phyloP scores from a whole-genome alignment of 2,329 filamentous ascomycete species.

The Herpotrichia juniperi region DNA sequence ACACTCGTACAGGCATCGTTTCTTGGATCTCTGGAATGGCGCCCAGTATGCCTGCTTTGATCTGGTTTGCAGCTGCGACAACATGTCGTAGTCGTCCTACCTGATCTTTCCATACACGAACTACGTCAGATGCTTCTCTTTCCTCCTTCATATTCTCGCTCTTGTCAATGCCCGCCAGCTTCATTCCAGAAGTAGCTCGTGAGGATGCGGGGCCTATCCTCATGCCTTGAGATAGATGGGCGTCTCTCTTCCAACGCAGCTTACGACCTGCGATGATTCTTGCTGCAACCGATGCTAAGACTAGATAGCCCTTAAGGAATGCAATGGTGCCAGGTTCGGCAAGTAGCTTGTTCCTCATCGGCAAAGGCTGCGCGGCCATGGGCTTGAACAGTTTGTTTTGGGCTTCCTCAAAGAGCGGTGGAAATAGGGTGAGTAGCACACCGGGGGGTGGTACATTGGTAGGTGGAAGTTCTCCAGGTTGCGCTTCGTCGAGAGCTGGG shows the following conservation, averaged over 20 bases:
- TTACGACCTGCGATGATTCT: constrained; percentile 84
- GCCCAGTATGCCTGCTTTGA: constrained; percentile 44
- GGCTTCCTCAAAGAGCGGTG: constrained; percentile 70
- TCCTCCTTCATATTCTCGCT: constrained; percentile 83
- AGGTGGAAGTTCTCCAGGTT: constrained; percentile 61
- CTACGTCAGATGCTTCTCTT: constrained; percentile 79
- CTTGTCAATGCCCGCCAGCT: constrained; percentile 84
- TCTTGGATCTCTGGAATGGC: constrained; percentile 74
- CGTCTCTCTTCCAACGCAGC: constrained; percentile 89
- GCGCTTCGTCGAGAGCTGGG: constrained; percentile 23
- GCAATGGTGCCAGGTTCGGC: constrained; percentile 65
- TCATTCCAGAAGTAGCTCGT: constrained; percentile 78
- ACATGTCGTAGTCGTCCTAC: constrained; percentile 76
- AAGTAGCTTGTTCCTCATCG: constrained; percentile 67
- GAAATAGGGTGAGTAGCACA: constrained; percentile 78
- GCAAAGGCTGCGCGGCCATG: constrained; percentile 63
- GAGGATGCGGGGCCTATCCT: constrained; percentile 79
- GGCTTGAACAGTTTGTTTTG: constrained; percentile 70
- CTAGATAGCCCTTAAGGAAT: constrained; percentile 70
- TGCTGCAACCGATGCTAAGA: constrained; percentile 71
- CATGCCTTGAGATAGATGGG: constrained; percentile 84
- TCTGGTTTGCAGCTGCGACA: constrained; percentile 68
- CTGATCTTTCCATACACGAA: constrained; percentile 75
- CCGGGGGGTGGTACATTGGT: constrained; percentile 90
- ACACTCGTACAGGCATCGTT: constrained; percentile 69